These are phyloP conservation scores for Punica granatum DNA, from an alignment of 345 rosid species.

Conservation along the genomic window DNA sequence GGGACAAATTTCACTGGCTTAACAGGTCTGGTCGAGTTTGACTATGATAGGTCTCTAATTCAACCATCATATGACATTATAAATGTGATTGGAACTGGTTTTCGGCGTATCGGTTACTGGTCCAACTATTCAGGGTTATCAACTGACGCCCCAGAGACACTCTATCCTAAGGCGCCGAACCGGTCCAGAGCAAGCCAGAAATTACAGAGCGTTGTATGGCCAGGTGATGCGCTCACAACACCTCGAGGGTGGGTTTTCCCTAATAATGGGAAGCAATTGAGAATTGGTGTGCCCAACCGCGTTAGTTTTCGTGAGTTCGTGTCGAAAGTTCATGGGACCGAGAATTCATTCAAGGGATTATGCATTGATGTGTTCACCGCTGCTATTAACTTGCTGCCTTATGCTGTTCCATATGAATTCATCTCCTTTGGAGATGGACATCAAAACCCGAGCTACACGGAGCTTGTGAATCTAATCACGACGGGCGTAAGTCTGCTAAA, in stretches of 20 bases:
- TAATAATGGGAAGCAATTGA: constrained; percentile 73
- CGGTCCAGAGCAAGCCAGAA: constrained; percentile 50
- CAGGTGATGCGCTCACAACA: constrained; percentile 60
- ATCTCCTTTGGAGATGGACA: constrained; percentile 66
- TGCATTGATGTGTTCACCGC: constrained; percentile 87
- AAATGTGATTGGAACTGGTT: constrained; percentile 82
- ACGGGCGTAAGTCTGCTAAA: constrained; percentile 59
- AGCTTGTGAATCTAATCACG: constrained; percentile 57
- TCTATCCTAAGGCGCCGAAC: constrained; percentile 48
- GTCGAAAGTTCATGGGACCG: constrained; percentile 49
- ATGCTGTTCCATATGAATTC: constrained; percentile 70
- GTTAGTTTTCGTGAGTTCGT: constrained; percentile 72
- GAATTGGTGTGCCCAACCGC: constrained; percentile 78
- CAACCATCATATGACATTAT: constrained; percentile 75
- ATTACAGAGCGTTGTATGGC: constrained; percentile 71
- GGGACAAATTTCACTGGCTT: constrained; percentile 59
- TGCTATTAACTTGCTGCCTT: constrained; percentile 74
- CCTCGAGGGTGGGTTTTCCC: constrained; percentile 99
- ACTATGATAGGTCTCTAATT: constrained; percentile 40
- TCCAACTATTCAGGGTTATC: constrained; percentile 86
- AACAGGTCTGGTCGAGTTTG: constrained; percentile 66
- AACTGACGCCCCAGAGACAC: constrained; percentile 50
- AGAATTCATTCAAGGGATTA: constrained; percentile 60
- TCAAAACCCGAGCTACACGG: constrained; percentile 72
- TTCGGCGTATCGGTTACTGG: constrained; percentile 81